Percentiles rank a stretch among this genome's conserved stretches.
These are phyloP conservation scores for Lyophyllum atratum DNA, from an alignment of 768 basidiomycete genomes.

Conservation along the genomic window DNA sequence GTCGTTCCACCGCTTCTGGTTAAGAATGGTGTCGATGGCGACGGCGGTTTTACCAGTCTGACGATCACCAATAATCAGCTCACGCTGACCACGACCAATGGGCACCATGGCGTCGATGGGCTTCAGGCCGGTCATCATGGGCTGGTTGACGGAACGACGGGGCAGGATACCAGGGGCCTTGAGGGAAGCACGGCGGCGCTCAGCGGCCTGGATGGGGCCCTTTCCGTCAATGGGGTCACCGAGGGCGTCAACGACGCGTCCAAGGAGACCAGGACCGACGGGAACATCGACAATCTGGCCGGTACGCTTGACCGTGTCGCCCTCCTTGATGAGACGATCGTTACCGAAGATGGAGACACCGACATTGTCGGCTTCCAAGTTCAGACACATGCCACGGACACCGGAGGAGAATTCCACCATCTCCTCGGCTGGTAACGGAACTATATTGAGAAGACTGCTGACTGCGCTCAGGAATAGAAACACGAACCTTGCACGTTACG, in stretches of 20 bases:
- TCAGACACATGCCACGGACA: slow-evolving; percentile 99
- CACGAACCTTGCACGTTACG: slow-evolving; percentile 93
- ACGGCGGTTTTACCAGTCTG: slow-evolving; percentile 99
- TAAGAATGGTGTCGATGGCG: slow-evolving; percentile 99
- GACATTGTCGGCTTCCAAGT: slow-evolving; percentile 99
- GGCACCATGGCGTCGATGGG: slow-evolving; percentile 99
- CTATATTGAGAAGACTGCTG: slow-evolving; percentile 5
- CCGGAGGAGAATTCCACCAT: slow-evolving; percentile 99
- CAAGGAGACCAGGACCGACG: slow-evolving; percentile 94
- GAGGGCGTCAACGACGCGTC: slow-evolving; percentile 98
- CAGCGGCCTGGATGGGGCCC: slow-evolving; percentile 90
- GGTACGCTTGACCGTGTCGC: slow-evolving; percentile 99
- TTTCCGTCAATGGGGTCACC: slow-evolving; percentile 99
- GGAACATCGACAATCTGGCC: slow-evolving; percentile 99
- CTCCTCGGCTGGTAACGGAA: slow-evolving; percentile 78
- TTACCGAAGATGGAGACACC: slow-evolving; percentile 99
- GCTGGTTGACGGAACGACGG: slow-evolving; percentile 99
- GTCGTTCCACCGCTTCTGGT: slow-evolving; percentile 99
- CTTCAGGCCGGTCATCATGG: slow-evolving; percentile 99
- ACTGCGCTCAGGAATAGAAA: background rate
- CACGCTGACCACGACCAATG: slow-evolving; percentile 99
- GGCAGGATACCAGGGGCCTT: slow-evolving; percentile 99
- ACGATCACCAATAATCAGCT: slow-evolving; percentile 99
- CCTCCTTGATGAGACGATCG: slow-evolving; percentile 98
- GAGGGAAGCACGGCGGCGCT: slow-evolving; percentile 95